Evolutionary conservation across 2,329 filamentous ascomycete genomes (phyloP).

Genomic region (Colletotrichum paranaense): DNA sequence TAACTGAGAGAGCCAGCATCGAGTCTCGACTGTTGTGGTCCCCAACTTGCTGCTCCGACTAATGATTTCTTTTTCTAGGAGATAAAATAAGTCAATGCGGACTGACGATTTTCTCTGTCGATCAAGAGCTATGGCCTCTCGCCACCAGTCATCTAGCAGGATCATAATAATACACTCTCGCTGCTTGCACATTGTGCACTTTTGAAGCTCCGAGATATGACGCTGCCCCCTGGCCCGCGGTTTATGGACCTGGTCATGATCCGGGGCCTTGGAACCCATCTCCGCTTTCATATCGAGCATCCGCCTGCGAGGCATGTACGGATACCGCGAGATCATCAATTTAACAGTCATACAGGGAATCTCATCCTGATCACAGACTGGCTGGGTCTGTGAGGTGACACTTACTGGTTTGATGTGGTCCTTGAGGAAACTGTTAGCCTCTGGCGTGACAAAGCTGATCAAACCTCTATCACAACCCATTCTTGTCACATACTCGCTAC

Average conservation of each 20-base stretch:
- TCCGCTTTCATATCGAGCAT: neutral
- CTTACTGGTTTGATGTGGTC: neutral
- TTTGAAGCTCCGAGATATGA: neutral
- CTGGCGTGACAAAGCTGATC: neutral
- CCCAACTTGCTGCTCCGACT: neutral
- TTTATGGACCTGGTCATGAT: neutral
- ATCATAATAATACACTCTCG: neutral
- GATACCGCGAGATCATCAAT: neutral
- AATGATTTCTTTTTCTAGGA: constrained; percentile 14
- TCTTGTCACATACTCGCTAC: neutral
- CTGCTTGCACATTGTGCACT: neutral
- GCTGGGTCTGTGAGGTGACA: neutral
- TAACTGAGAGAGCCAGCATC: neutral
- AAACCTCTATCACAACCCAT: too few species aligned
- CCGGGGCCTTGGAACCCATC: neutral
- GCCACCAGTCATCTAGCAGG: constrained; percentile 4
- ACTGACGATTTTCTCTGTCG: constrained; percentile 6
- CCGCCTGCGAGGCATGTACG: neutral
- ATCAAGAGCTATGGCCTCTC: neutral
- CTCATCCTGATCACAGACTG: neutral
- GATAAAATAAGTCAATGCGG: constrained; percentile 8
- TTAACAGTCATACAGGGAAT: neutral
- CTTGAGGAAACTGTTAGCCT: neutral
- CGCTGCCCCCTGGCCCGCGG: neutral
- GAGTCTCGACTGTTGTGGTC: neutral